Percentiles rank a stretch among this genome's conserved stretches.
Conservation (phyloP, 768 basidiomycete species). For the Phylloporus sp. region DNA sequence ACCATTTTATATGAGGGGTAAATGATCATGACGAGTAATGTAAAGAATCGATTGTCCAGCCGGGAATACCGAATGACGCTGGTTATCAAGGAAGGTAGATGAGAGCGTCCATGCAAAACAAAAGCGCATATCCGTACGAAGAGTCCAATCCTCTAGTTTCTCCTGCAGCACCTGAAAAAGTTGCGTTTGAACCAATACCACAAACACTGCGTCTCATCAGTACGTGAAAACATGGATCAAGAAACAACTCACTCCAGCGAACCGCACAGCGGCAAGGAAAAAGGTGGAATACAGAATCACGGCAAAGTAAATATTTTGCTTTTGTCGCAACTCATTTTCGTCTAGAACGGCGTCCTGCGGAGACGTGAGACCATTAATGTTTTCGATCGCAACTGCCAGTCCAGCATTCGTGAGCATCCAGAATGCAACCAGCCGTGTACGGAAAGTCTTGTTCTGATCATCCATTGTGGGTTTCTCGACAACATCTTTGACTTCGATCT, state of each 20-base stretch:
- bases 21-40: slow-evolving; percentile 18
- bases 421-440: slow-evolving; percentile 76
- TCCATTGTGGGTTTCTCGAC: slow-evolving; percentile 81
- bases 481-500: slow-evolving; percentile 60
- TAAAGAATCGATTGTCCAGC: slow-evolving; percentile 26
- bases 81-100: slow-evolving; percentile 33
- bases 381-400: slow-evolving; percentile 73
- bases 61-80: slow-evolving; percentile 11
- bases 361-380: slow-evolving; percentile 58
- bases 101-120: slow-evolving; percentile 26
- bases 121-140: slow-evolving; percentile 13
- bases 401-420: slow-evolving; percentile 78
- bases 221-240: not conserved
- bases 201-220: slow-evolving; percentile 53
- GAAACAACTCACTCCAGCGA: slow-evolving; percentile 59
- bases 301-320: slow-evolving; percentile 66
- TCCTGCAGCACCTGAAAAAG: slow-evolving; percentile 77
- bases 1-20: slow-evolving; percentile 14
- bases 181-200: slow-evolving; percentile 82
- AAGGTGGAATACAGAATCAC: slow-evolving; percentile 82
- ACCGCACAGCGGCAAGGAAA: slow-evolving; percentile 64
- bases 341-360: slow-evolving; percentile 39
- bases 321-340: slow-evolving; percentile 36
- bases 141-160: slow-evolving; percentile 42
- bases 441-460: slow-evolving; percentile 90